phyloP scores from a whole-genome alignment of 495 filamentous ascomycete species.

The Tuber magnatum region DNA sequence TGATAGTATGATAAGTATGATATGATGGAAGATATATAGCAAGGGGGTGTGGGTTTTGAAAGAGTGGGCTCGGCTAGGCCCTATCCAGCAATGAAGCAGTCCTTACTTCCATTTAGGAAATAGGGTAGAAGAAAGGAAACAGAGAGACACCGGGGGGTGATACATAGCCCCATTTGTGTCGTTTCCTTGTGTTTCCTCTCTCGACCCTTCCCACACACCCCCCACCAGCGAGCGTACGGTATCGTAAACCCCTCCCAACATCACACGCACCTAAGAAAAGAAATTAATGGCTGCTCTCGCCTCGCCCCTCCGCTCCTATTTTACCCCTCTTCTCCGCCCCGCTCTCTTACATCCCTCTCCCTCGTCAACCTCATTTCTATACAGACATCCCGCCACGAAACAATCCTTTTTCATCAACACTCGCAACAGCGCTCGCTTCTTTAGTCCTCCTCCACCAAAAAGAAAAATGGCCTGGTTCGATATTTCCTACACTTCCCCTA shows the following conservation, averaged over 20 bases:
- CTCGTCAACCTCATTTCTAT: conserved; percentile 43
- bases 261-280: neutral
- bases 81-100: neutral
- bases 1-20: too few species aligned
- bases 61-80: neutral
- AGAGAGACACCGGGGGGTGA: neutral
- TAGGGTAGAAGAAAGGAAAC: neutral
- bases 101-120: neutral
- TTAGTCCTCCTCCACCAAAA: conserved; percentile 29
- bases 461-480: conserved; percentile 37
- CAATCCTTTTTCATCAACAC: conserved; percentile 40
- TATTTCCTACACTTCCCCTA: conserved; percentile 19
- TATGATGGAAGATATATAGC: neutral
- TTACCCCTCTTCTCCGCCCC: conserved; percentile 47
- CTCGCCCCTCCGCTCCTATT: conserved; percentile 36
- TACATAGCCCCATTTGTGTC: neutral
- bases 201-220: conserved; percentile 14
- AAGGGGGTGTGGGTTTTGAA: neutral
- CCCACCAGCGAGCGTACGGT: conserved; percentile 19
- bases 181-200: conserved; percentile 26
- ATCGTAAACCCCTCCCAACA: conserved; percentile 17
- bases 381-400: conserved; percentile 39
- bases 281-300: conserved; percentile 22
- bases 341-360: conserved; percentile 44
- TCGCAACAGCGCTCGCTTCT: conserved; percentile 42